Evolutionary conservation across 2,329 filamentous ascomycete genomes (phyloP).

Genomic region (Grosmannia huntii): DNA sequence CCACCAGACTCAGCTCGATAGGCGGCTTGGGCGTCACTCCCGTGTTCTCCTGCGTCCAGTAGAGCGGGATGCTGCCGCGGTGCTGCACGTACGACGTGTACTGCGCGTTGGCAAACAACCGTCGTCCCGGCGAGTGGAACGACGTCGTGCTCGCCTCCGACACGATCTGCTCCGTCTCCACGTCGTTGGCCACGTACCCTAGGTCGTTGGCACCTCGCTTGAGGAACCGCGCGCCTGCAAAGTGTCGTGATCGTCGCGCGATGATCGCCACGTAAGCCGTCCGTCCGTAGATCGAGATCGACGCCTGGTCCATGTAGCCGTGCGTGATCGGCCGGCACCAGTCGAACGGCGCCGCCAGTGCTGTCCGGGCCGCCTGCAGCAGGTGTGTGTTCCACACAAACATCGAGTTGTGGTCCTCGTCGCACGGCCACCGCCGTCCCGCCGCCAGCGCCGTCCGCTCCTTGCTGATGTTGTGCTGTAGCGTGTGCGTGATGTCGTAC

Average conservation of each 20-base stretch:
- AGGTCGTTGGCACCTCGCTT: slow-evolving; percentile 91
- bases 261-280: slow-evolving; percentile 89
- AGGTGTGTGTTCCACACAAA: slow-evolving; percentile 97
- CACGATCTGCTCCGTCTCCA: slow-evolving; percentile 97
- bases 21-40: slow-evolving; percentile 93
- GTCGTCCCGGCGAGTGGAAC: slow-evolving; percentile 81
- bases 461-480: slow-evolving; percentile 82
- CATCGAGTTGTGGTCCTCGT: slow-evolving; percentile 75
- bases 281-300: slow-evolving; percentile 73
- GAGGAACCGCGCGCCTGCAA: slow-evolving; percentile 85
- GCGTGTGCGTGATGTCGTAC: slow-evolving; percentile 83
- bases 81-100: slow-evolving; percentile 97
- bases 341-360: slow-evolving; percentile 71
- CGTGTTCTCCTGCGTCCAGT: slow-evolving; percentile 95
- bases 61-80: slow-evolving; percentile 86
- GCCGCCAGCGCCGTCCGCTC: slow-evolving; percentile 61
- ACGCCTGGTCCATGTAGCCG: slow-evolving; percentile 87
- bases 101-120: slow-evolving; percentile 74
- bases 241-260: slow-evolving; percentile 79
- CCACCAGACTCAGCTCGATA: slow-evolving; percentile 88
- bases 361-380: slow-evolving; percentile 57
- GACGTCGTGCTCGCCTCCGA: slow-evolving; percentile 90
- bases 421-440: slow-evolving; percentile 44
- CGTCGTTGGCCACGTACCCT: slow-evolving; percentile 94
- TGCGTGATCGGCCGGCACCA: slow-evolving; percentile 96